Evolutionary conservation across 2,329 filamentous ascomycete species (phyloP), one percentile per base, ranked within the genome.

Genomic region (Phaeophleospora eucalypticola): DNA sequence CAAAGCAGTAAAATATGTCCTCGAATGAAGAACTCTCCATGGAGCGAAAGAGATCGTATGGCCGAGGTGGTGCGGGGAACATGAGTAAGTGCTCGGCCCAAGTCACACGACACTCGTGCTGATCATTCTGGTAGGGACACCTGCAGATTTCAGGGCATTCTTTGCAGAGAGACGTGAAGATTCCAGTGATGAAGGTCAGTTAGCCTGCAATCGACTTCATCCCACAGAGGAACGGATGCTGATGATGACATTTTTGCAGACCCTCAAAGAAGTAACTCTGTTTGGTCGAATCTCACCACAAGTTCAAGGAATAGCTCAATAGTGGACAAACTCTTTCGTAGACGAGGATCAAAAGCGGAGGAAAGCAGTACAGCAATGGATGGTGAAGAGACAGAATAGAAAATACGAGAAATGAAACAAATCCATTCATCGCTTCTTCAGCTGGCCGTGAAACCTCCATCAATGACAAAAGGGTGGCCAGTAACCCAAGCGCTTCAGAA

Each of bases 351-450:
- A 6, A 29, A 29, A 12, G 24, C 24, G 24, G 24, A 29, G 24
- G 12, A 6, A 12, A n/a, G n/a, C n/a, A n/a, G n/a, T n/a, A n/a
- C n/a, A n/a, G n/a, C n/a, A n/a, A n/a, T n/a, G n/a, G n/a, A n/a
- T n/a, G n/a, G n/a, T n/a, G 7, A 6, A 29, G 24, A 12, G 12
- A 29, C 24, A 29, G 24, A 29, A 29, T 29, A 29, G 24, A 19
- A 41, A 41, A 24, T 49, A 45, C 3, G 6, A 29, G n/a, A n/a
- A n/a, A n/a, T n/a, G n/a, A n/a, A n/a, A n/a, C n/a, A n/a, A n/a
- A n/a, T n/a, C n/a, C 24, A 12, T 29, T 29, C 24, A 29, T 38
- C 43, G 12, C 48, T n/a, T n/a, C 43, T 17, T 51, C 48, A 40
- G 17, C 18, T 18, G 27, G 24, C 24, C 24, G 44, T 41, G 29